Conservation (phyloP, 257 asterid species). For the Solanum ossicruentum region DNA sequence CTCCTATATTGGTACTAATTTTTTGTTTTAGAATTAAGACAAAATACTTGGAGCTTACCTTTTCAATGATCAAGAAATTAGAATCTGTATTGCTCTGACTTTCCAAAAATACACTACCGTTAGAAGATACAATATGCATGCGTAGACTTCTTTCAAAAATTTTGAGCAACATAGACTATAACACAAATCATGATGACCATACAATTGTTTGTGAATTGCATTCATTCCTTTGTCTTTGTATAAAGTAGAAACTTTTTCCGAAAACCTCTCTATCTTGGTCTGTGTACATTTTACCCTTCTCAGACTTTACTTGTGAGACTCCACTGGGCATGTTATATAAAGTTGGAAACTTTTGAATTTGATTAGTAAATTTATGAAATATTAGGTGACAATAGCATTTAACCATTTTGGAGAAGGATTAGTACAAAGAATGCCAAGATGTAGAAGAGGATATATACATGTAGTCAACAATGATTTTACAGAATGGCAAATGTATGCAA, state of each 20-base stretch:
- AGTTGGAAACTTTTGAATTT: not conserved
- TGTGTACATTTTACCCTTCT: no score
- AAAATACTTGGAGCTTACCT: no score
- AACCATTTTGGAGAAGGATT: slow-evolving; percentile 29
- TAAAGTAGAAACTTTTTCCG: not conserved
- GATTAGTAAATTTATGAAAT: not conserved
- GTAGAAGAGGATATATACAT: slow-evolving; percentile 29
- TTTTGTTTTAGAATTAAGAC: no score
- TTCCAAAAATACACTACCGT: no score
- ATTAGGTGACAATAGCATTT: slow-evolving; percentile 31
- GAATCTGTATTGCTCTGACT: no score
- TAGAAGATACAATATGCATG: no score
- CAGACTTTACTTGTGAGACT: no score
- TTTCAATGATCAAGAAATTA: no score
- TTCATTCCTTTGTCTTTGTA: not conserved
- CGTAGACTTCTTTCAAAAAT: not conserved
- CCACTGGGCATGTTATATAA: not conserved
- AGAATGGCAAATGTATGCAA: slow-evolving; percentile 29
- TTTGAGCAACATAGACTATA: not conserved
- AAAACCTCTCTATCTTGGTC: no score
- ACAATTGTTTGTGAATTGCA: not conserved
- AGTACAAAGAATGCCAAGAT: slow-evolving; percentile 36
- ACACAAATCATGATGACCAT: not conserved
- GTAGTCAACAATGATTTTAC: slow-evolving; percentile 36
- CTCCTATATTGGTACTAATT: no score